A percentile compares a stretch with the other conserved stretches of the same genome.
Conservation (phyloP, 2,329 filamentous ascomycete species). For the Basipetospora chlamydospora region DNA sequence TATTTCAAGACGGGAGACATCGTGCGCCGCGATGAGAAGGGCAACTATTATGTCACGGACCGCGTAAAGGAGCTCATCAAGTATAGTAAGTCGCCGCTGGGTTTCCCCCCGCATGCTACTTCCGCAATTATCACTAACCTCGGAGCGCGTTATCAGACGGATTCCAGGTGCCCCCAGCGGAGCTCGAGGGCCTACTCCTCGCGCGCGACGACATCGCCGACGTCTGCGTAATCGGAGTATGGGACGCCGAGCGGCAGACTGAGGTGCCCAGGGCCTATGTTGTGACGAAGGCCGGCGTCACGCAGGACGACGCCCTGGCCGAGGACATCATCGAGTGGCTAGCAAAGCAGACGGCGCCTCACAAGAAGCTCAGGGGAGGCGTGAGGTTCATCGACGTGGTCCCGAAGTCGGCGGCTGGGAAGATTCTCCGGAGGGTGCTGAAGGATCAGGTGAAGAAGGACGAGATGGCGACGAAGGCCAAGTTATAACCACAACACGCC, state of each 20-base stretch:
- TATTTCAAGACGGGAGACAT: constrained; percentile 90
- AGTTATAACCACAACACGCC: too few relatives aligned
- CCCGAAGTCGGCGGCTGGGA: constrained; percentile 50
- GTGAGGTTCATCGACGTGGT: constrained; percentile 53
- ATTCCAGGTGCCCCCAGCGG: constrained; percentile 55
- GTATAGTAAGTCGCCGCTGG: constrained; percentile 26
- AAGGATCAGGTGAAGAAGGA: constrained; percentile 25
- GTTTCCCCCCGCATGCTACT: not conserved
- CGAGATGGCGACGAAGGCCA: constrained; percentile 19
- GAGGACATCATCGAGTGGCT: constrained; percentile 22
- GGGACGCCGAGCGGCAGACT: constrained; percentile 42
- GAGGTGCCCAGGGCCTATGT: constrained; percentile 47
- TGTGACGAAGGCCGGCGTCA: constrained; percentile 20
- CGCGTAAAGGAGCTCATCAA: constrained; percentile 56
- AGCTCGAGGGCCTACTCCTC: constrained; percentile 39
- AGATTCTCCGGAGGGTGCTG: constrained; percentile 34
- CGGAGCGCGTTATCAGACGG: constrained; percentile 34
- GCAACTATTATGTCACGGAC: constrained; percentile 84
- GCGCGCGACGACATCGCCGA: constrained; percentile 33
- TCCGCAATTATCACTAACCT: constrained; percentile 21
- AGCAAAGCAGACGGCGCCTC: constrained; percentile 44
- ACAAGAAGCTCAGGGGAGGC: constrained; percentile 58
- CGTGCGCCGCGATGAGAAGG: constrained; percentile 59
- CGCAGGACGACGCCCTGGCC: constrained; percentile 17
- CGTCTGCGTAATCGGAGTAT: constrained; percentile 50